Percentiles rank a stretch among this genome's conserved stretches.
Evolutionary conservation across 2,329 filamentous ascomycete genomes (phyloP).

Genomic region (Grosmannia penicillata): DNA sequence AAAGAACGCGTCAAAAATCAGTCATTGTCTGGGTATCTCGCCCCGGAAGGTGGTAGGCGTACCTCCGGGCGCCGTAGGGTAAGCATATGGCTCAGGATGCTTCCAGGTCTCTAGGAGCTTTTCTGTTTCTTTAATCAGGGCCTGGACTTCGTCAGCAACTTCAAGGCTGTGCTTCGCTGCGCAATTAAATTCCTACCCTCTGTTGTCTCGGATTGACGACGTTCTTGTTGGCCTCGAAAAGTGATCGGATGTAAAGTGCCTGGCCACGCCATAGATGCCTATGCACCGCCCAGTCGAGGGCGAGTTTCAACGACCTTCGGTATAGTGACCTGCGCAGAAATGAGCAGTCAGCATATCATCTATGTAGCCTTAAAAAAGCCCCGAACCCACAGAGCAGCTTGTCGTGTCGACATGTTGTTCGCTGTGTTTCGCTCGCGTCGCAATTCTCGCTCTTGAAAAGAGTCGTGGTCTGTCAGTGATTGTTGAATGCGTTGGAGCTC

Average conservation of each 20-base stretch:
- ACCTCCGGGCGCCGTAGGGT: slow-evolving; percentile 90
- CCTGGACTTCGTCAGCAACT: slow-evolving; percentile 31
- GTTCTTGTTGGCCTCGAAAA: slow-evolving; percentile 88
- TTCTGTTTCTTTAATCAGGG: slow-evolving; percentile 75
- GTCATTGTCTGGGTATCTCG: background rate
- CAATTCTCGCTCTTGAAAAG: no score
- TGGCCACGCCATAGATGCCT: slow-evolving; percentile 89
- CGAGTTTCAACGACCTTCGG: slow-evolving; percentile 79
- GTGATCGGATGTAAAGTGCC: slow-evolving; percentile 83
- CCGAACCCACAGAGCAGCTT: background rate
- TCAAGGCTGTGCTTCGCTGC: background rate
- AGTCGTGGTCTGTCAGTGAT: no score
- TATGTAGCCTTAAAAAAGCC: no score
- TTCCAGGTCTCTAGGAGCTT: slow-evolving; percentile 86
- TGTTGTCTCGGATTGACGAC: slow-evolving; percentile 74
- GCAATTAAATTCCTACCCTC: slow-evolving; percentile 38
- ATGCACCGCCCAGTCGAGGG: slow-evolving; percentile 91
- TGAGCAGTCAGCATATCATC: background rate
- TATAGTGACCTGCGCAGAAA: slow-evolving; percentile 55
- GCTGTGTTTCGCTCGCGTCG: no score
- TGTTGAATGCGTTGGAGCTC: no score
- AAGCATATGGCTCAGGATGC: slow-evolving; percentile 84
- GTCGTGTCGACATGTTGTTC: slow-evolving; percentile 1
- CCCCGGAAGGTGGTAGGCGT: slow-evolving; percentile 16
- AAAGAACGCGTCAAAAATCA: slow-evolving; percentile 6